Evolutionary conservation across 805 yeast genomes (phyloP).

Genomic region (Candida piceae): DNA sequence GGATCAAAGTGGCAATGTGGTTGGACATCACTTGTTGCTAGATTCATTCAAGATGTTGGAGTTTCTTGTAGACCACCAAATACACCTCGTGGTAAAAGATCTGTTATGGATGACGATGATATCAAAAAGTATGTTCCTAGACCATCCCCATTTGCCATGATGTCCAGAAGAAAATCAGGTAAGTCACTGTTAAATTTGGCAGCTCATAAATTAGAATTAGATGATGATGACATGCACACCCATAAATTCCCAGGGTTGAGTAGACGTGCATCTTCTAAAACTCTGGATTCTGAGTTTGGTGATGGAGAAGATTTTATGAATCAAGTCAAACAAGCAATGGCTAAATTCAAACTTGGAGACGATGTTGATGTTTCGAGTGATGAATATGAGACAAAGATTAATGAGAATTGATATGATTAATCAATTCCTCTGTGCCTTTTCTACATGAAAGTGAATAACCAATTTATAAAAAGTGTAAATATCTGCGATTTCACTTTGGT

Average conservation of each 20-base stretch:
- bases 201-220: constrained; percentile 59
- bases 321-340: constrained; percentile 40
- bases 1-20: constrained; percentile 96
- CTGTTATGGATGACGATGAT: constrained; percentile 28
- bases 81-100: constrained; percentile 24
- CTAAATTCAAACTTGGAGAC: constrained; percentile 27
- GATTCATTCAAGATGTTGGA: constrained; percentile 88
- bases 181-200: constrained; percentile 66
- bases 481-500: too few species aligned
- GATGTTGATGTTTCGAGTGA: constrained; percentile 46
- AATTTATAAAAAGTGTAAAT: too few species aligned
- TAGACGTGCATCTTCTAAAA: constrained; percentile 26
- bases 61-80: constrained; percentile 54
- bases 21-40: constrained; percentile 92
- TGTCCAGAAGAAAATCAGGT: constrained; percentile 67
- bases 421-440: too few species aligned
- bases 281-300: constrained; percentile 19
- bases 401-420: background rate
- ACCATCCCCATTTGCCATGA: constrained; percentile 30
- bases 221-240: constrained; percentile 50
- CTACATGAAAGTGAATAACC: too few species aligned
- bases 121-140: constrained; percentile 41
- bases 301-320: constrained; percentile 31
- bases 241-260: constrained; percentile 30
- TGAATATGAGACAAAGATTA: constrained; percentile 49